Conservation (phyloP, 2,329 filamentous ascomycete genomes). For the Aspergillus texensis region DNA sequence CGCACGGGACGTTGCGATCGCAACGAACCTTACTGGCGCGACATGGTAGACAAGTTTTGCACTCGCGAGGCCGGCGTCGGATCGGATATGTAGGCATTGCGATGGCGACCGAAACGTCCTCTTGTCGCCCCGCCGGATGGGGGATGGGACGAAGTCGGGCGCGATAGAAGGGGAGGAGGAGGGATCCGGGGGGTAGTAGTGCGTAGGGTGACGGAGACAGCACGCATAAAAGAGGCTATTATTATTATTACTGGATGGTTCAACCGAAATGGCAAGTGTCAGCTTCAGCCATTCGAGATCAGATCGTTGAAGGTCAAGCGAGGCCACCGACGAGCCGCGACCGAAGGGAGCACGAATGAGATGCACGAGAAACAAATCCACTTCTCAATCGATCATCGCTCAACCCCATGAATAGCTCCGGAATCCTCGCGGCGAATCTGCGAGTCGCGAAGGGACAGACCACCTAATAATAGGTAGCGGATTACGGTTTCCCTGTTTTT, state of each 20-base stretch:
- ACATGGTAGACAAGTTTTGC: conserved; percentile 54
- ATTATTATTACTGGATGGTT: neutral
- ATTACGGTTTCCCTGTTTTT: neutral
- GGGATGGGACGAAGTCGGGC: conserved; percentile 5
- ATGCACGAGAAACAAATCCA: conserved; percentile 1
- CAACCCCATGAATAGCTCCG: neutral
- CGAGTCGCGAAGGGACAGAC: neutral
- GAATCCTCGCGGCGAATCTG: conserved; percentile 1
- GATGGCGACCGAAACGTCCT: conserved; percentile 13
- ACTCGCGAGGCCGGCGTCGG: conserved; percentile 40
- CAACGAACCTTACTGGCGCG: conserved; percentile 55
- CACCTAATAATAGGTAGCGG: conserved; percentile 5
- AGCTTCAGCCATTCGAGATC: conserved; percentile 1
- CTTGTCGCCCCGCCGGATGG: conserved; percentile 19
- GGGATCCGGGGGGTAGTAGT: neutral
- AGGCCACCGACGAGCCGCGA: conserved; percentile 2
- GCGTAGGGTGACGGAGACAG: neutral
- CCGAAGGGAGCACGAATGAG: neutral
- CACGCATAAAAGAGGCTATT: neutral
- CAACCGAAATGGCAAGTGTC: neutral
- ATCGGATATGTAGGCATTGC: conserved; percentile 39
- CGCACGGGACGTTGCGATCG: conserved; percentile 44
- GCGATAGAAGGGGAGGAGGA: conserved; percentile 8
- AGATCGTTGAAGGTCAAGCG: conserved; percentile 1
- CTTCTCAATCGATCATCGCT: neutral